phyloP scores from a whole-genome alignment of 176 grass and related monocot genomes.

The Pontederia paniculata region DNA sequence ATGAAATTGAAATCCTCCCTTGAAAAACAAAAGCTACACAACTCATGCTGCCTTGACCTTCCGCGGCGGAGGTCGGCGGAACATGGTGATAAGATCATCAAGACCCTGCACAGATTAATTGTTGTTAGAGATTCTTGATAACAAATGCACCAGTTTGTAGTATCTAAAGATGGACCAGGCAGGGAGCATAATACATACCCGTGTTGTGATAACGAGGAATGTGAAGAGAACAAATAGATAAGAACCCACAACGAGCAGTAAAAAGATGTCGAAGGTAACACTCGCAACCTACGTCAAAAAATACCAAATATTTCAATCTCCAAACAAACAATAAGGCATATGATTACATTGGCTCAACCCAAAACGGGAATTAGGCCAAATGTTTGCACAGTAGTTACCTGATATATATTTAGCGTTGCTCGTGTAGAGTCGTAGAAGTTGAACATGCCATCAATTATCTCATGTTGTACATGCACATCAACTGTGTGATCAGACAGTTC shows the following conservation, averaged over 20 bases:
- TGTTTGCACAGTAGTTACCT: too few species aligned
- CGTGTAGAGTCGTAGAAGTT: slow-evolving; percentile 86
- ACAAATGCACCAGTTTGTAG: neutral
- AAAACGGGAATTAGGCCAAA: neutral
- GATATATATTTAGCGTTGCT: slow-evolving; percentile 75
- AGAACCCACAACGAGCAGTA: slow-evolving; percentile 67
- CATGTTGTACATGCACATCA: slow-evolving; percentile 77
- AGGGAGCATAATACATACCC: slow-evolving; percentile 36
- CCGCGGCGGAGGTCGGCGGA: slow-evolving; percentile 68
- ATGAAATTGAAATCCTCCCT: too few species aligned
- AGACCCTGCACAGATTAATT: slow-evolving; percentile 48
- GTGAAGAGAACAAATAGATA: slow-evolving; percentile 94
- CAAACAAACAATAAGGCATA: neutral
- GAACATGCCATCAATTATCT: slow-evolving; percentile 81
- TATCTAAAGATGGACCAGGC: neutral
- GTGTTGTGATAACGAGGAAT: slow-evolving; percentile 91
- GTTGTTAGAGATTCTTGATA: neutral
- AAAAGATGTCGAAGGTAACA: slow-evolving; percentile 82
- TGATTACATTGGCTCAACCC: too few species aligned
- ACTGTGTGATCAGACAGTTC: slow-evolving; percentile 72
- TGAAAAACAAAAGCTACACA: too few species aligned
- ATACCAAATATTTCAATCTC: neutral
- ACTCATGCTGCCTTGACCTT: slow-evolving; percentile 63
- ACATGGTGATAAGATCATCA: slow-evolving; percentile 97
- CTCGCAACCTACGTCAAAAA: slow-evolving; percentile 61